Percentiles rank a stretch among this genome's conserved stretches.
phyloP scores from a whole-genome alignment of 208 protist genomes.

The Leptomonas seymouri region DNA sequence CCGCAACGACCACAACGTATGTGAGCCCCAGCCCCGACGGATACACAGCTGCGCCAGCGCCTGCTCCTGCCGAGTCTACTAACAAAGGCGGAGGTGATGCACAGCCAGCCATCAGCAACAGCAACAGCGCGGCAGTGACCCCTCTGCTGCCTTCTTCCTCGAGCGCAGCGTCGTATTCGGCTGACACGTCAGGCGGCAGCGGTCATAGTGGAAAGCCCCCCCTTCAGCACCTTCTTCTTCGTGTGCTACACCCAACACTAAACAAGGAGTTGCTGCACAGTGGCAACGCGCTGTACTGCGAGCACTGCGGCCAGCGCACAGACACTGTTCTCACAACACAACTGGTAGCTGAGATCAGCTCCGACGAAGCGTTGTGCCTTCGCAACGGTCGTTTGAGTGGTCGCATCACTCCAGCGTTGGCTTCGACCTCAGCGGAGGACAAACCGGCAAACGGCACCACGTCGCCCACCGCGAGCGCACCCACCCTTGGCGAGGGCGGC shows the following conservation, averaged over 20 bases:
- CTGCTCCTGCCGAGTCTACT: neutral
- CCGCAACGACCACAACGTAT: slow-evolving; percentile 28
- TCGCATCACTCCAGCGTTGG: neutral
- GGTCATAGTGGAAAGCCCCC: neutral
- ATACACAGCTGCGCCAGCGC: neutral
- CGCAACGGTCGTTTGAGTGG: no score
- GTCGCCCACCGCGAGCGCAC: no score
- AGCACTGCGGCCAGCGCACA: slow-evolving; percentile 42
- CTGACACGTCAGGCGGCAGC: neutral
- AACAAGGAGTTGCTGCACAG: slow-evolving; percentile 54
- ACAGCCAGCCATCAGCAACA: no score
- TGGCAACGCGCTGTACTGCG: slow-evolving; percentile 58
- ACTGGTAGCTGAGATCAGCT: slow-evolving; percentile 26
- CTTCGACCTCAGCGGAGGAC: neutral
- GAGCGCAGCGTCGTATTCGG: neutral
- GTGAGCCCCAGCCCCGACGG: neutral
- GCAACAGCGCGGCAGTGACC: neutral
- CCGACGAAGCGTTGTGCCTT: neutral
- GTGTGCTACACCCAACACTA: slow-evolving; percentile 39
- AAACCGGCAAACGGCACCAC: neutral
- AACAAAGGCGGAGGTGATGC: neutral
- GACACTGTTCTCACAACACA: slow-evolving; percentile 41
- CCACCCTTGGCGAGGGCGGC: no score
- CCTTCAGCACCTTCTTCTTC: slow-evolving; percentile 54
- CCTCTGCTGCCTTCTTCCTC: neutral